Base-by-base conservation (phyloP, 345 rosid species). In the Citrus mangshanensis region DNA sequence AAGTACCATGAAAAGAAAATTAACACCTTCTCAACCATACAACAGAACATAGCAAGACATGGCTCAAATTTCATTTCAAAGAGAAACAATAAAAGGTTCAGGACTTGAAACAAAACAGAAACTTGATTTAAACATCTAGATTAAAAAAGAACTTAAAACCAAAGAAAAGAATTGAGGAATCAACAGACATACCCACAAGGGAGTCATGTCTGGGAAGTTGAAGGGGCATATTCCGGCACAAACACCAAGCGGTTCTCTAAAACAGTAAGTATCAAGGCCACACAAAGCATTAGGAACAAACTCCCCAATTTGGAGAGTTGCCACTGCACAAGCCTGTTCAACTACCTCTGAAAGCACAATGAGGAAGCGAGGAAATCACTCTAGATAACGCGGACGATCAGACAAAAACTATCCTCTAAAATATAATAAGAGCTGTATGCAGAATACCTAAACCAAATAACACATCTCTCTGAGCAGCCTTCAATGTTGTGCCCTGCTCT, bases 321-420 rank as follows among this genome's bases (percentile, higher is more conserved):
- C 85, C 81, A 85, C 58, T 64, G 84, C 88, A 81, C 91, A 88
- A 67, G 91, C 87, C 71, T 86, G 76, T 76, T 87, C 87, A 73
- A 87, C 88, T 80, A 77, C 81, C 87, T 82, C 88, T 87, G 75
- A 64, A 84, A 63, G 35, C 27, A 58, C 74, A 82, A 81, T 14
- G 21, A 67, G 14, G 46, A 77, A 75, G 65, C 72, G 72, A 46
- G 30, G 34, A 72, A 32, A 28, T 75, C 70, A 58, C 68, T 64
- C 55, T 58, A 73, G 55, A 73, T 76, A 78, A 40, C 68, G 30
- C 42, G 28, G 14, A 18, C 12, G 13, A 58, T 71, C 24, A 55
- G 28, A 21, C 30, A 25, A 51, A 22, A 12, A 9, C 34, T 54
- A 55, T 60, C 38, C 30, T 59, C 74, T 54, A 25, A 74, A 62